phyloP scores from a whole-genome alignment of 495 filamentous ascomycete genomes.

The Penicillium soppii region DNA sequence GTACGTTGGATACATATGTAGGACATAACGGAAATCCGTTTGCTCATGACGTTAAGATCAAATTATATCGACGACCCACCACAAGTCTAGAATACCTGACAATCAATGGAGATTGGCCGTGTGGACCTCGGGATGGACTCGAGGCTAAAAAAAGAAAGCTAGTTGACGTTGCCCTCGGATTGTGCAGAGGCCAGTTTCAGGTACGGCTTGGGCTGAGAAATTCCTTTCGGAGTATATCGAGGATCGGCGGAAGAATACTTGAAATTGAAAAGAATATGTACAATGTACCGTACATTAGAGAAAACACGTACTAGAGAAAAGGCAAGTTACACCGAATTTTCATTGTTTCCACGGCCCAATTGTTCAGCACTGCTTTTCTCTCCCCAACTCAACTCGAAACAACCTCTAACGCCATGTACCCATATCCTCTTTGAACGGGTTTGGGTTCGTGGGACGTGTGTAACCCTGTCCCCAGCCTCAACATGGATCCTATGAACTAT shows the following conservation, averaged over 20 bases:
- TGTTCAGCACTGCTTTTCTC: conserved; percentile 18
- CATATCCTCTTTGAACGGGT: conserved; percentile 4
- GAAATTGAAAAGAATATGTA: not conserved
- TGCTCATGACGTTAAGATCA: conserved; percentile 12
- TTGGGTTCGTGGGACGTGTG: conserved; percentile 12
- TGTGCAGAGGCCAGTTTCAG: conserved; percentile 28
- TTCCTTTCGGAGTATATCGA: conserved; percentile 29
- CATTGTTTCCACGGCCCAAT: conserved; percentile 33
- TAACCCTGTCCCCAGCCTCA: conserved; percentile 15
- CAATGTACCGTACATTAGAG: not conserved
- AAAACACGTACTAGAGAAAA: not conserved
- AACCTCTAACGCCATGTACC: conserved; percentile 31
- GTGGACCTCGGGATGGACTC: conserved; percentile 11
- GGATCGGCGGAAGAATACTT: conserved; percentile 10
- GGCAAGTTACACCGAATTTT: conserved; percentile 13
- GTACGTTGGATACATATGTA: not conserved
- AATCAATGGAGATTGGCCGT: not conserved
- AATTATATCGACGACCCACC: conserved; percentile 6
- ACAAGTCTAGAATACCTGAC: conserved; percentile 8
- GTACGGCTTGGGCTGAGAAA: conserved; percentile 22
- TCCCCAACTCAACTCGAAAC: conserved; percentile 47
- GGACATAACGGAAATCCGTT: conserved; percentile 1
- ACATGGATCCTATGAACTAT: conserved; percentile 11
- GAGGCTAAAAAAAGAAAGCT: conserved; percentile 9
- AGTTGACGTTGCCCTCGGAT: conserved; percentile 16